These are phyloP conservation scores for Phanerodontia chrysosporium DNA, from an alignment of 768 basidiomycete species.

Conservation along the genomic window DNA sequence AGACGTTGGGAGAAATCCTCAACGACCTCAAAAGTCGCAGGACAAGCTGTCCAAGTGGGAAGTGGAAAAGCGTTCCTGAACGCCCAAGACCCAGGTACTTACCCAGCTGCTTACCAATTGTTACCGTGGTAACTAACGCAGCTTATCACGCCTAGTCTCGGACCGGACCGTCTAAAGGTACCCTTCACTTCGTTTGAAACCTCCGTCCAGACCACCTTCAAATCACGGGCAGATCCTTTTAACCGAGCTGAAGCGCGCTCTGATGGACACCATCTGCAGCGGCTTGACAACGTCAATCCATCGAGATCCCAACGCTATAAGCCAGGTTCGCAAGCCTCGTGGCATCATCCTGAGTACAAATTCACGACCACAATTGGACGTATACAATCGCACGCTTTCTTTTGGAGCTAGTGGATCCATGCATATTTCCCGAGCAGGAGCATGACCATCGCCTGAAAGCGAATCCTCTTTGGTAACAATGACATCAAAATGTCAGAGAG, in stretches of 20 bases:
- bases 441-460: too few relatives aligned
- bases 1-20: slow-evolving; percentile 21
- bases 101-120: background rate
- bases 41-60: slow-evolving; percentile 8
- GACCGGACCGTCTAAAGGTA: background rate
- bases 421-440: too few relatives aligned
- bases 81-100: background rate
- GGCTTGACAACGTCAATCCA: slow-evolving; percentile 7
- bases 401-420: too few relatives aligned
- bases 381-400: background rate
- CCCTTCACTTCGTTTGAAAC: background rate
- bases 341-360: background rate
- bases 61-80: slow-evolving; percentile 13
- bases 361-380: background rate
- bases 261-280: slow-evolving; percentile 1
- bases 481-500: too few relatives aligned
- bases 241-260: background rate
- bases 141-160: background rate
- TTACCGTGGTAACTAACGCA: background rate
- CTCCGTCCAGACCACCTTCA: background rate
- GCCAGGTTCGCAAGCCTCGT: background rate
- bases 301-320: background rate
- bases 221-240: background rate
- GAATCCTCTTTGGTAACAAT: too few relatives aligned
- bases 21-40: slow-evolving; percentile 21